Conservation (phyloP, 352 stramenopile species). For the Globisporangium ultimum region DNA sequence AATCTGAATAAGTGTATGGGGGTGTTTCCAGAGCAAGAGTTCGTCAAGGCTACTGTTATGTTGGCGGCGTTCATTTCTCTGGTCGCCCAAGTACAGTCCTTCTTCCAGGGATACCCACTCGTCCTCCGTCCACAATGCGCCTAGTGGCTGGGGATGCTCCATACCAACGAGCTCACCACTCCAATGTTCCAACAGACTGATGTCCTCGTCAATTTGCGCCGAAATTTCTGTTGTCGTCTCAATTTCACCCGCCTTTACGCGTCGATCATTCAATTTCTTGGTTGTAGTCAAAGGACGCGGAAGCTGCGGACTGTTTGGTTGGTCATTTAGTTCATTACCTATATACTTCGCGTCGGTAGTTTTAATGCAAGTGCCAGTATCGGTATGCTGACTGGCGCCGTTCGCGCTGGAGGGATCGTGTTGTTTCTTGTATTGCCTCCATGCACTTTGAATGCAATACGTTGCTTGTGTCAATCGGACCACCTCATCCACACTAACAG, state of each 20-base stretch:
- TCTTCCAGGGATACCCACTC: constrained; percentile 52
- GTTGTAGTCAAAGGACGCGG: background rate
- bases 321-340: background rate
- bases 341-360: background rate
- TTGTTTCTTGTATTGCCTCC: background rate
- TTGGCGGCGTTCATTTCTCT: constrained; percentile 5
- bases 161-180: background rate
- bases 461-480: background rate
- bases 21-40: constrained; percentile 33
- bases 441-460: background rate
- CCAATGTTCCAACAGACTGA: background rate
- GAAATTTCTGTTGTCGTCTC: background rate
- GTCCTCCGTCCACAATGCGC: constrained; percentile 36
- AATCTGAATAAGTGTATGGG: constrained; percentile 27
- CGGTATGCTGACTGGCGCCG: background rate
- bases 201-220: background rate
- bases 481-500: background rate
- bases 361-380: background rate
- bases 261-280: background rate
- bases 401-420: background rate
- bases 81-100: constrained; percentile 21
- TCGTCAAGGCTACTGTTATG: constrained; percentile 14
- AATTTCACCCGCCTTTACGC: no score
- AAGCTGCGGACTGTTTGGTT: background rate
- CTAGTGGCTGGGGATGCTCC: background rate